phyloP scores from a whole-genome alignment of 176 grass and related monocot genomes.

The Otatea glauca region DNA sequence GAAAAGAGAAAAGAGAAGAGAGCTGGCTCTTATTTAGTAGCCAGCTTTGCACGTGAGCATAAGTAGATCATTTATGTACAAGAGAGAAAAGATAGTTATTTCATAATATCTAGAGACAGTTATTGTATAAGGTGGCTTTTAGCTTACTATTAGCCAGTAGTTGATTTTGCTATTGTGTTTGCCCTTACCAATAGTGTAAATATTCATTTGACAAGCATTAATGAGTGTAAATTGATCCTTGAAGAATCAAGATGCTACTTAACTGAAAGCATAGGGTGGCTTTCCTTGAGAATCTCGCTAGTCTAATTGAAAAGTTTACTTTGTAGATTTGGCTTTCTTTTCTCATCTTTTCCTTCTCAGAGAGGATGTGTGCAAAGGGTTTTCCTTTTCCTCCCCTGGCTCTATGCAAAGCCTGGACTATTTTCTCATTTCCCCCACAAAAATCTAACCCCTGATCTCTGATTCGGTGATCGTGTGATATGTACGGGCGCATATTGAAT shows the following conservation, averaged over 20 bases:
- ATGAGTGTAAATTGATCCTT: background rate
- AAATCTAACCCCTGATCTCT: background rate
- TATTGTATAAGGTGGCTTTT: no score
- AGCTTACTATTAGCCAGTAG: no score
- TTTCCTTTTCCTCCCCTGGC: background rate
- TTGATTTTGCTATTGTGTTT: no score
- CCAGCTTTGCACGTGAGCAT: no score
- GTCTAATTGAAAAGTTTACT: slow-evolving; percentile 1
- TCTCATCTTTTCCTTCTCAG: background rate
- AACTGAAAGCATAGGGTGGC: background rate
- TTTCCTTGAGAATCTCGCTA: slow-evolving; percentile 24
- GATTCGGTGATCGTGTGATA: background rate
- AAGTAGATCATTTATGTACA: no score
- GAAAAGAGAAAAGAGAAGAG: no score
- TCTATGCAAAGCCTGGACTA: background rate
- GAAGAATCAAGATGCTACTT: slow-evolving; percentile 25
- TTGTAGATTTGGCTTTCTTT: slow-evolving; percentile 9
- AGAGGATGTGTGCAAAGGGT: background rate
- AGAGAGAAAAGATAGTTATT: no score
- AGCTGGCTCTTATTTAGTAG: no score
- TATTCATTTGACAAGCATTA: background rate
- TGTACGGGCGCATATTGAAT: slow-evolving; percentile 33
- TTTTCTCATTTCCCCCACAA: background rate
- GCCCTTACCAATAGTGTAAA: background rate
- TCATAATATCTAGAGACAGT: no score